Evolutionary conservation across 1,284 basidiomycete species (phyloP).

Genomic region (Boletus hoseneyae): DNA sequence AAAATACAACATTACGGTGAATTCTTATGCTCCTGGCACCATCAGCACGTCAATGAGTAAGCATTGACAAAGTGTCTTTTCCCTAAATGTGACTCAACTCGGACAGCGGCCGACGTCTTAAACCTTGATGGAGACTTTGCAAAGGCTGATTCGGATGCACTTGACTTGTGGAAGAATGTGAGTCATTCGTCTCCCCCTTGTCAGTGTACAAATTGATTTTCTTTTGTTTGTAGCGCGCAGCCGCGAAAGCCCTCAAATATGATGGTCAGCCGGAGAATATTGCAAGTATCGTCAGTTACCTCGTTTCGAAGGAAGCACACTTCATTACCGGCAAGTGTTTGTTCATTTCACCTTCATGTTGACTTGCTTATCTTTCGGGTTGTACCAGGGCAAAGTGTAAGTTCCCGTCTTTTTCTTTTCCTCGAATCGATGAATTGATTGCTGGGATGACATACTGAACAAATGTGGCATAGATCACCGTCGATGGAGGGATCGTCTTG

Average conservation of each 20-base stretch:
- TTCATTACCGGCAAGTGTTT: conserved; percentile 24
- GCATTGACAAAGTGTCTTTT: neutral
- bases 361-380: neutral
- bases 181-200: neutral
- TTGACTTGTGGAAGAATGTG: conserved; percentile 1
- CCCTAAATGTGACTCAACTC: neutral
- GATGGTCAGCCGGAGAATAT: conserved; percentile 24
- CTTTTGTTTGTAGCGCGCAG: neutral
- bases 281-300: conserved; percentile 26
- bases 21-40: conserved; percentile 21
- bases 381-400: conserved; percentile 24
- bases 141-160: neutral
- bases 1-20: conserved; percentile 1
- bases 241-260: conserved; percentile 7
- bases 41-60: conserved; percentile 22
- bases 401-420: neutral
- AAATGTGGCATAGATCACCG: neutral
- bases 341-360: neutral
- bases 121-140: neutral
- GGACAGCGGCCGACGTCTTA: neutral
- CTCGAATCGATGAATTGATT: too few species aligned
- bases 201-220: neutral
- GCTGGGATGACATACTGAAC: neutral
- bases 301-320: conserved; percentile 24
- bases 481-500: neutral